Evolutionary conservation across 805 yeast genomes (phyloP), one percentile per base, ranked within the genome.

Genomic region (Candida pseudofarinosa): DNA sequence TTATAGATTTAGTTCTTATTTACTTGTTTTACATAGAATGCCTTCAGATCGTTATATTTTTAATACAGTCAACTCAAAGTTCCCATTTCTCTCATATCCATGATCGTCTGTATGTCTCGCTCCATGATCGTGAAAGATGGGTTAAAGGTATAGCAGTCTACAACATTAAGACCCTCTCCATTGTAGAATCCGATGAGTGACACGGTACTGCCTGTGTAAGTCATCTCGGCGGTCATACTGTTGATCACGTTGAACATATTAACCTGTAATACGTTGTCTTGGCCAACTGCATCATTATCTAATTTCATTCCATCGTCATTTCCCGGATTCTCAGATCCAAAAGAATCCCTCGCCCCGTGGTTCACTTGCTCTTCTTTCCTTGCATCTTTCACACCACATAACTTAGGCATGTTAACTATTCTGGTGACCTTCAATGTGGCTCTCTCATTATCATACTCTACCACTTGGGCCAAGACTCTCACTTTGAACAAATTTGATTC

Each of bases 161-260:
- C 41, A 7, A 57, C 63, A 14, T 42, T 49, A 12, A 63, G 33
- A 2, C 19, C 35, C 1, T 31, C 17, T 2, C 73, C 73, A 45
- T 68, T 54, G 48, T 55, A 67, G 39, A 49, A 55, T 1, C 65
- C 72, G 34, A 55, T 54, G 8, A 66, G 39, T 31, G 55, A 59
- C 2, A 68, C 61, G 4, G 62, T 43, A 19, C 55, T 42, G 2
- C 72, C 73, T 10, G 13, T 15, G n/a, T 37, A 23, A 12, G 49
- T 47, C 16, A 43, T 16, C 4, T 44, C 52, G 13, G 26, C 19
- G 15, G 39, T 42, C 37, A 40, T 46, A 13, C 36, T 30, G 35
- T 39, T 39, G n/a, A 56, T 37, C 6, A 37, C 18, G 26, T 46
- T 47, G 13, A 43, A 17, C n/a, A 52, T 33, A 34, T 45, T 41